Conservation (phyloP, 2,329 filamentous ascomycete genomes). For the Colletotrichum musicola region DNA sequence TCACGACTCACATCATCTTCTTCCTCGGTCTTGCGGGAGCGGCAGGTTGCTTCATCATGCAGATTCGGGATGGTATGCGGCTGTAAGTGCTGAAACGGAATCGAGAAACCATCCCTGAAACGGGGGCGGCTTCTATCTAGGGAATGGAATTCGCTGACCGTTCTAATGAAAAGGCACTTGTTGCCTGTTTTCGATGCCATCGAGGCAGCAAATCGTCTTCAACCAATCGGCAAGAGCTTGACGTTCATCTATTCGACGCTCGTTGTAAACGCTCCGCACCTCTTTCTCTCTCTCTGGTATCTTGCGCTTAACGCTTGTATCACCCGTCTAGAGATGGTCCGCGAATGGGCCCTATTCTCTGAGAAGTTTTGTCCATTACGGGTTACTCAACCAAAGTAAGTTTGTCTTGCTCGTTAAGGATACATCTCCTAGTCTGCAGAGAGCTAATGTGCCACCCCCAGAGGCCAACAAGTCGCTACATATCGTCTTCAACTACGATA, state of each 20-base stretch:
- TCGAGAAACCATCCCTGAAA: background rate
- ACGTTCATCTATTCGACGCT: background rate
- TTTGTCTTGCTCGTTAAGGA: background rate
- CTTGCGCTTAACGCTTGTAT: background rate
- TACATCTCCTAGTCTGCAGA: too few species aligned
- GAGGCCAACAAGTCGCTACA: background rate
- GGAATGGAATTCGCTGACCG: background rate
- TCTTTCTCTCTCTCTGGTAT: constrained; percentile 10
- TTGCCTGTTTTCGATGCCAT: background rate
- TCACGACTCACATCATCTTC: background rate
- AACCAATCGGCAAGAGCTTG: background rate
- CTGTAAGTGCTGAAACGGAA: background rate
- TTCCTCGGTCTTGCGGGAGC: background rate
- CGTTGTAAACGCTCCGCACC: background rate
- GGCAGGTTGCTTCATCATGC: background rate
- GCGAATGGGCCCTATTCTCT: background rate
- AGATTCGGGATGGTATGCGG: background rate
- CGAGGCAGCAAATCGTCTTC: background rate
- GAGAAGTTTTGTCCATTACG: background rate
- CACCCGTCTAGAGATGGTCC: background rate
- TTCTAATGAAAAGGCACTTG: background rate
- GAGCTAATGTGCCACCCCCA: background rate
- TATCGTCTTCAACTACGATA: constrained; percentile 6
- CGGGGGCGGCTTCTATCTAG: too few species aligned
- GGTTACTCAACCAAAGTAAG: background rate